Conservation (phyloP, 2,329 filamentous ascomycete genomes). For the Pyrenophora graminea region DNA sequence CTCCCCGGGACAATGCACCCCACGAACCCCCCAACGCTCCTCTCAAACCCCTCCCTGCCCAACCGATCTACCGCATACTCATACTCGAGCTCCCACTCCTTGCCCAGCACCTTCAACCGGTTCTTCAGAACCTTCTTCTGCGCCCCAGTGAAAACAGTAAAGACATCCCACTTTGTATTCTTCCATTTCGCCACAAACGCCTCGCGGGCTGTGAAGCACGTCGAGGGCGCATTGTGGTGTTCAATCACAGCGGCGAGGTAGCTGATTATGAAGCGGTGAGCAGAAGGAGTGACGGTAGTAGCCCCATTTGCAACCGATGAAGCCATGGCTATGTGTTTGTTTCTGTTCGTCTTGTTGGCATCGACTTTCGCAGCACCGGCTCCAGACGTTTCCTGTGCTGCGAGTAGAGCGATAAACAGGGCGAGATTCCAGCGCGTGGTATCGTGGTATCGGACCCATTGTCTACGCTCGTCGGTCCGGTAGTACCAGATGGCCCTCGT, state of each 20-base stretch:
- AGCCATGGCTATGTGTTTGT: too few species aligned
- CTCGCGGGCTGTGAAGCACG: constrained; percentile 17
- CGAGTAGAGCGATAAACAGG: constrained; percentile 24
- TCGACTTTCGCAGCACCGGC: too few species aligned
- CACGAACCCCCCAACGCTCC: constrained; percentile 19
- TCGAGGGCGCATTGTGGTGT: constrained; percentile 20
- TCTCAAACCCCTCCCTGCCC: constrained; percentile 10
- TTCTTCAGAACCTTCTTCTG: constrained; percentile 25
- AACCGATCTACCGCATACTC: constrained; percentile 1
- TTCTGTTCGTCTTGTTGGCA: too few species aligned
- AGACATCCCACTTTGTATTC: constrained; percentile 14
- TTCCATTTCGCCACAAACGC: constrained; percentile 24
- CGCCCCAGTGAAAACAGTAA: constrained; percentile 1
- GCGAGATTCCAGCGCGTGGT: constrained; percentile 28
- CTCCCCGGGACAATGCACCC: constrained; percentile 19
- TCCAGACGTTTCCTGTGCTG: neutral
- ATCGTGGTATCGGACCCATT: constrained; percentile 32
- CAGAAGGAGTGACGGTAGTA: neutral
- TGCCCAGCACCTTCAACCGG: constrained; percentile 12
- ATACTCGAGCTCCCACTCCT: constrained; percentile 18
- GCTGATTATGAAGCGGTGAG: constrained; percentile 16
- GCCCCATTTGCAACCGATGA: too few species aligned
- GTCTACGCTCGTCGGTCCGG: constrained; percentile 19
- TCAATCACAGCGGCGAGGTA: constrained; percentile 28
- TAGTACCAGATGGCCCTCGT: constrained; percentile 33